Percentiles rank a stretch among this genome's conserved stretches.
These are phyloP conservation scores for Fragosphaeria purpurea DNA, from an alignment of 2,329 filamentous ascomycete species.

Conservation along the genomic window DNA sequence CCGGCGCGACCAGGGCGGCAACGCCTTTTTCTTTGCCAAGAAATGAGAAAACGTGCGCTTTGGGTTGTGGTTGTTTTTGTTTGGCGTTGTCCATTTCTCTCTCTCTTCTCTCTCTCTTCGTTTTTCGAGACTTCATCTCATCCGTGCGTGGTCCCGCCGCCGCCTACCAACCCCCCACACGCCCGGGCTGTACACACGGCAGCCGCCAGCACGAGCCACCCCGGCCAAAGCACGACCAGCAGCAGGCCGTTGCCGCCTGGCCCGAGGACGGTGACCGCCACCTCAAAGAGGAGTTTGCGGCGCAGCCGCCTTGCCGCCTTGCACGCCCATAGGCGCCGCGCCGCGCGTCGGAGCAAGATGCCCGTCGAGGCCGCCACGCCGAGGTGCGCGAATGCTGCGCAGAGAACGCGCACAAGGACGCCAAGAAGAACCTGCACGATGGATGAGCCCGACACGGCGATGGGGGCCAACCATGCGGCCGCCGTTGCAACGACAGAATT, in stretches of 20 bases:
- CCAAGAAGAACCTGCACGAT: not conserved
- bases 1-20: slow-evolving; percentile 76
- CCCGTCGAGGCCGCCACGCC: not conserved
- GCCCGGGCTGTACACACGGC: slow-evolving; percentile 24
- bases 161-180: slow-evolving; percentile 18
- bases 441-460: too few relatives aligned
- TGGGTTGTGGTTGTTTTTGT: not conserved
- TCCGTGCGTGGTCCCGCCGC: slow-evolving; percentile 12
- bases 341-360: not conserved
- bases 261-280: slow-evolving; percentile 41
- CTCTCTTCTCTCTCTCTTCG: not conserved
- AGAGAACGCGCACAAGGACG: not conserved
- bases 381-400: not conserved
- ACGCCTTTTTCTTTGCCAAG: slow-evolving; percentile 75
- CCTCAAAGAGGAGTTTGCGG: slow-evolving; percentile 29
- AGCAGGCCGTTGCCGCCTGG: slow-evolving; percentile 37
- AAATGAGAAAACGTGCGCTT: slow-evolving; percentile 20
- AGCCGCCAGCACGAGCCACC: slow-evolving; percentile 39
- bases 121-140: not conserved
- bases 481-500: not conserved
- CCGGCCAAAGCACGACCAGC: slow-evolving; percentile 46
- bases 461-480: not conserved
- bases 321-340: slow-evolving; percentile 5
- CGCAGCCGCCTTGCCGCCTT: slow-evolving; percentile 9
- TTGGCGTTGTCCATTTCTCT: not conserved